Evolutionary conservation across 2,329 filamentous ascomycete species (phyloP).

Genomic region (Neonectria faginata): DNA sequence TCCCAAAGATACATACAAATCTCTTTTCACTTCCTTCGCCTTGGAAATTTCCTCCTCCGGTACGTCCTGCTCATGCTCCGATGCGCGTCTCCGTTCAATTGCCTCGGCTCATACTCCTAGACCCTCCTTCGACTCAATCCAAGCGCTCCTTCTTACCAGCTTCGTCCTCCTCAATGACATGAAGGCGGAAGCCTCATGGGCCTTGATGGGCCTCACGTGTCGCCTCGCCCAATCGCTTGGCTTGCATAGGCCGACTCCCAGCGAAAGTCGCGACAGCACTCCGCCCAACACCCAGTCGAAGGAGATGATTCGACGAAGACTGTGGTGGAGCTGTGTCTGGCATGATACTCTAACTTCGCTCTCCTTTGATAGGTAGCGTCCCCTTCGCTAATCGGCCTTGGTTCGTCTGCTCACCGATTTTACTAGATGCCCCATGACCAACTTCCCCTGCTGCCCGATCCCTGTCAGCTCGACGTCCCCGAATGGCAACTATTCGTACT

Average conservation of each 20-base stretch:
- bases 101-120: slow-evolving; percentile 47
- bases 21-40: slow-evolving; percentile 72
- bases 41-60: slow-evolving; percentile 73
- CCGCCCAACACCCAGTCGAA: slow-evolving; percentile 61
- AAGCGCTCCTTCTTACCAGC: slow-evolving; percentile 71
- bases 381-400: background rate
- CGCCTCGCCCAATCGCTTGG: slow-evolving; percentile 74
- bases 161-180: slow-evolving; percentile 76
- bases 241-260: slow-evolving; percentile 62
- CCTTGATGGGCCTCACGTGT: slow-evolving; percentile 71
- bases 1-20: slow-evolving; percentile 72
- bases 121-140: slow-evolving; percentile 74
- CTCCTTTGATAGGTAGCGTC: slow-evolving; percentile 70
- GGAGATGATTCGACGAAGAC: slow-evolving; percentile 65
- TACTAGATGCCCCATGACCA: slow-evolving; percentile 70
- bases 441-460: slow-evolving; percentile 67
- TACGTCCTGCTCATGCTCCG: slow-evolving; percentile 44
- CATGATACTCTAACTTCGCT: slow-evolving; percentile 74
- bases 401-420: slow-evolving; percentile 27
- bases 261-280: slow-evolving; percentile 59
- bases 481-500: slow-evolving; percentile 66
- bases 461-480: slow-evolving; percentile 57
- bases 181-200: slow-evolving; percentile 77
- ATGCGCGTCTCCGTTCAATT: background rate
- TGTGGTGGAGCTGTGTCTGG: slow-evolving; percentile 76